These are phyloP conservation scores for Pterulicium gracile DNA, from an alignment of 1,284 basidiomycete species.

Conservation along the genomic window DNA sequence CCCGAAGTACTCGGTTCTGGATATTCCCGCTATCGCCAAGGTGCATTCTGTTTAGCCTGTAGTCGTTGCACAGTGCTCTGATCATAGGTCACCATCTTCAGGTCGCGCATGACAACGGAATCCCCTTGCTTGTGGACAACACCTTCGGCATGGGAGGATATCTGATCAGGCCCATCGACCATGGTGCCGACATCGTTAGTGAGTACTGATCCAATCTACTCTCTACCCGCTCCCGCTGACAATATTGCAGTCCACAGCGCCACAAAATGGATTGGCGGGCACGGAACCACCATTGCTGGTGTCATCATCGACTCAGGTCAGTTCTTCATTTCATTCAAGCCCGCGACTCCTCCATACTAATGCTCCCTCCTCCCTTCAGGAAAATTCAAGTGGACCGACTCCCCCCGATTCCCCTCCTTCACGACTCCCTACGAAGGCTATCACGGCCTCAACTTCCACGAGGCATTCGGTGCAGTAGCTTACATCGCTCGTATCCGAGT, in stretches of 20 bases:
- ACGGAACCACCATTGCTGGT: constrained; percentile 82
- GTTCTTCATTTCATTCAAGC: constrained; percentile 3
- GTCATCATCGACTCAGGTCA: constrained; percentile 68
- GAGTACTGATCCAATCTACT: constrained; percentile 11
- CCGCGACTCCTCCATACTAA: not conserved
- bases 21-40: constrained; percentile 68
- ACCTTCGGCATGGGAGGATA: constrained; percentile 84
- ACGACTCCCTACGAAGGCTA: constrained; percentile 79
- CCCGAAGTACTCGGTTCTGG: constrained; percentile 69
- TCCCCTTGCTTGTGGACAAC: constrained; percentile 84
- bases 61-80: not conserved
- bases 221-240: not conserved
- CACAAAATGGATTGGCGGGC: constrained; percentile 89
- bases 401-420: constrained; percentile 74
- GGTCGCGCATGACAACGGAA: constrained; percentile 62
- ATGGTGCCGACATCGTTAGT: constrained; percentile 77
- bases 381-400: constrained; percentile 78
- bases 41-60: constrained; percentile 16
- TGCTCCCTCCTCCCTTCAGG: constrained; percentile 26
- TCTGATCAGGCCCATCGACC: constrained; percentile 62
- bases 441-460: constrained; percentile 66
- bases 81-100: constrained; percentile 11
- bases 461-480: constrained; percentile 66
- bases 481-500: constrained; percentile 69
- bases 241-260: constrained; percentile 58